Evolutionary conservation across 75 land plant species (phyloP).

Genomic region (Sequoiadendron giganteum): DNA sequence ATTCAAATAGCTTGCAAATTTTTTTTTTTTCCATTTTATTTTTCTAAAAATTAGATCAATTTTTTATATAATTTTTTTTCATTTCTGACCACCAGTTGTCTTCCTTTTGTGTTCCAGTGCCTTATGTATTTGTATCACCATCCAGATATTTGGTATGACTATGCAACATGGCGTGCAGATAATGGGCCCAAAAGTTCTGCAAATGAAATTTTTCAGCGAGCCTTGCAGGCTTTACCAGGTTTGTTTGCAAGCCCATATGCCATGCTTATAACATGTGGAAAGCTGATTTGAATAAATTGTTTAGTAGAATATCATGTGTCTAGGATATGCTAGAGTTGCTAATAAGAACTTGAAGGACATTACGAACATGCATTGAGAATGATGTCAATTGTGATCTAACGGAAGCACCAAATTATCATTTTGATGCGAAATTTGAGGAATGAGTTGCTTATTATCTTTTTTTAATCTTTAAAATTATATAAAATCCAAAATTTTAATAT

Average conservation of each 20-base stretch:
- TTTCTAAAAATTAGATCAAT: background rate
- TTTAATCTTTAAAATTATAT: background rate
- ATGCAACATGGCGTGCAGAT: slow-evolving; percentile 94
- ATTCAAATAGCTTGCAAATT: background rate
- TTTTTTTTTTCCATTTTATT: background rate
- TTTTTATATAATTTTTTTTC: background rate
- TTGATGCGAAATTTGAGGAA: background rate
- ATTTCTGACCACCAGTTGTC: slow-evolving; percentile 5
- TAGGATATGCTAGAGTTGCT: background rate
- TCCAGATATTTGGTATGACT: slow-evolving; percentile 99
- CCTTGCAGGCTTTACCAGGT: slow-evolving; percentile 99
- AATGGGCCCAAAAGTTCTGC: slow-evolving; percentile 84
- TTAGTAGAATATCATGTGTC: background rate
- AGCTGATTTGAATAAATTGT: background rate
- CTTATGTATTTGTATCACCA: slow-evolving; percentile 98
- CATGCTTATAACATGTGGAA: background rate
- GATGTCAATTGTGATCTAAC: background rate
- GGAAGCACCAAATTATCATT: background rate
- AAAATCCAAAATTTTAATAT: background rate
- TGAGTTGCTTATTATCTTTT: background rate
- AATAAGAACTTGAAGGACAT: background rate
- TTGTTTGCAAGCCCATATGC: slow-evolving; percentile 1
- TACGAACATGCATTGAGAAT: background rate
- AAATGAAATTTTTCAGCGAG: slow-evolving; percentile 83
- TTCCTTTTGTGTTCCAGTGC: slow-evolving; percentile 59